A percentile compares a stretch with the other conserved stretches of the same genome.
Conservation (phyloP, 1,284 basidiomycete genomes). For the Bondarzewia mesenterica region DNA sequence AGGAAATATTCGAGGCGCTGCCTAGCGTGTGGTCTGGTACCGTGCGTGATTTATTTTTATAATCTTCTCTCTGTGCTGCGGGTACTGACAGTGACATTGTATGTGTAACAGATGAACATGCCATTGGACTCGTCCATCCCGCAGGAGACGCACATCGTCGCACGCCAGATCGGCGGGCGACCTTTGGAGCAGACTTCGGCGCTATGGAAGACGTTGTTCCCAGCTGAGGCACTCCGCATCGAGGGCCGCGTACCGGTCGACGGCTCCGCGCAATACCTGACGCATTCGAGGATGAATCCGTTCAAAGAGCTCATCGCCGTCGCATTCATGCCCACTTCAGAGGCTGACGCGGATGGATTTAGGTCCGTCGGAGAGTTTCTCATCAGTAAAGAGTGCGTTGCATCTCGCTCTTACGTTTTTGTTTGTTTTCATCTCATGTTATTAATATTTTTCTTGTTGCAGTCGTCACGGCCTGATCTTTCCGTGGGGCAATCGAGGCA, state of each 20-base stretch:
- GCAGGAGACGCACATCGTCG: slow-evolving; percentile 56
- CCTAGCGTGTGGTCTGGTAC: slow-evolving; percentile 65
- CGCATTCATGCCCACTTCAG: slow-evolving; percentile 50
- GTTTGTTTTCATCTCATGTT: slow-evolving; percentile 5
- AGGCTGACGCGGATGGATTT: slow-evolving; percentile 41
- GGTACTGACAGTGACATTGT: background rate
- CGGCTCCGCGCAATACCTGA: slow-evolving; percentile 68
- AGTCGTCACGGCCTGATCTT: slow-evolving; percentile 84
- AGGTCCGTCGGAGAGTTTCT: slow-evolving; percentile 62
- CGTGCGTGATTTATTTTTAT: slow-evolving; percentile 30
- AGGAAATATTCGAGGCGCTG: slow-evolving; percentile 35
- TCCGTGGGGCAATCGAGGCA: slow-evolving; percentile 71
- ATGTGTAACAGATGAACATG: slow-evolving; percentile 53
- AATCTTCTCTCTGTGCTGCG: slow-evolving; percentile 1
- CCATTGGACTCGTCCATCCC: slow-evolving; percentile 63
- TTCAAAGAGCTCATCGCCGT: slow-evolving; percentile 77
- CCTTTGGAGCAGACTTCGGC: slow-evolving; percentile 42
- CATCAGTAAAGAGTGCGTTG: slow-evolving; percentile 66
- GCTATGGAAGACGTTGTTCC: slow-evolving; percentile 68
- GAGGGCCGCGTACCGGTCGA: slow-evolving; percentile 76
- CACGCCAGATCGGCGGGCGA: slow-evolving; percentile 67
- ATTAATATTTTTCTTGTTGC: slow-evolving; percentile 8
- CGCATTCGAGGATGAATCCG: slow-evolving; percentile 66
- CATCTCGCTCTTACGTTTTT: no score
- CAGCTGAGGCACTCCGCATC: slow-evolving; percentile 55